These are phyloP conservation scores for Hypoxylon sp. DNA, from an alignment of 2,329 filamentous ascomycete genomes.

Conservation along the genomic window DNA sequence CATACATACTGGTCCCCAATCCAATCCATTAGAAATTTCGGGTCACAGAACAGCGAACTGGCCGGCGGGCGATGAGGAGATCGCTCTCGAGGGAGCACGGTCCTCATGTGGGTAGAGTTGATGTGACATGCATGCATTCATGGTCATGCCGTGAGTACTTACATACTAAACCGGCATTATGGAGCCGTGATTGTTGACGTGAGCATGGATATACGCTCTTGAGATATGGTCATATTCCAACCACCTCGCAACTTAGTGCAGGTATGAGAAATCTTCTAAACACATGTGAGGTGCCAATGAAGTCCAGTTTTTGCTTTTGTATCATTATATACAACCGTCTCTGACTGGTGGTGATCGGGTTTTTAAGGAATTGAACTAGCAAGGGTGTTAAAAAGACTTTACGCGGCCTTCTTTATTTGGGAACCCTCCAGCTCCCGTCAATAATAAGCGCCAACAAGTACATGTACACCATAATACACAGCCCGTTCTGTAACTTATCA, in stretches of 20 bases:
- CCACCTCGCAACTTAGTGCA: slow-evolving; percentile 8
- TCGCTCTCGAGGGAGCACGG: slow-evolving; percentile 41
- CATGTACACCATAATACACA: slow-evolving; percentile 10
- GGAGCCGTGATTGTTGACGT: slow-evolving; percentile 18
- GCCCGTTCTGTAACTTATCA: slow-evolving; percentile 25
- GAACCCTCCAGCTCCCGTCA: slow-evolving; percentile 19
- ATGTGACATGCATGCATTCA: slow-evolving; percentile 45
- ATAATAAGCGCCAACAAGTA: slow-evolving; percentile 16
- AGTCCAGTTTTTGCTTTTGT: slow-evolving; percentile 17
- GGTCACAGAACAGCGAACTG: slow-evolving; percentile 25
- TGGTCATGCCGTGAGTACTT: slow-evolving; percentile 39
- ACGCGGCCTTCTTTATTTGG: slow-evolving; percentile 41
- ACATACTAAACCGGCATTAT: slow-evolving; percentile 18
- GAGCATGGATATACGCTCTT: slow-evolving; percentile 34
- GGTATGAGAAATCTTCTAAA: slow-evolving; percentile 5
- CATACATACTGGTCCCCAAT: slow-evolving; percentile 34
- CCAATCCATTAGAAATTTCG: slow-evolving; percentile 28
- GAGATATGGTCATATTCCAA: slow-evolving; percentile 23
- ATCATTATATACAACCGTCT: slow-evolving; percentile 9
- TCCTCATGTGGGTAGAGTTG: slow-evolving; percentile 41
- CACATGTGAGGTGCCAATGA: slow-evolving; percentile 14
- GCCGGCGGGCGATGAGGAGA: slow-evolving; percentile 32
- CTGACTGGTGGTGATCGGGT: slow-evolving; percentile 31
- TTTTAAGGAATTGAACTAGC: slow-evolving; percentile 36
- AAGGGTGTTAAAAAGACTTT: slow-evolving; percentile 30